Conservation (phyloP, 106 monocot species). For the Dendrobium chrysotoxum region DNA sequence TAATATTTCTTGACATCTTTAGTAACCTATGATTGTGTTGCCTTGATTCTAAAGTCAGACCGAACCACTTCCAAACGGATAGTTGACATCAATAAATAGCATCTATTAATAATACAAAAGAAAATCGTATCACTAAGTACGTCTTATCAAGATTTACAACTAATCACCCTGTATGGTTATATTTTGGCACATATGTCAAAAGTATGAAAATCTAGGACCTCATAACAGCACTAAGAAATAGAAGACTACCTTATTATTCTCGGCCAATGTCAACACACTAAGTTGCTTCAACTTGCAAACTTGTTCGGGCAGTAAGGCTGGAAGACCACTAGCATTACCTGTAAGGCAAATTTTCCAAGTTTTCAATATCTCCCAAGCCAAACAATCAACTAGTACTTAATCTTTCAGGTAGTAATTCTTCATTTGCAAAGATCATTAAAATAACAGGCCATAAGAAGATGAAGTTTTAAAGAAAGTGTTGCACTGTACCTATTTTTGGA, state of each 20-base stretch:
- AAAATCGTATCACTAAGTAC: not conserved
- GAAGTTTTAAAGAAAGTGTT: not conserved
- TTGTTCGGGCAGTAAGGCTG: slow-evolving; percentile 64
- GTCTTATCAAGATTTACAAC: not conserved
- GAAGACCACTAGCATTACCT: slow-evolving; percentile 55
- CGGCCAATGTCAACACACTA: slow-evolving; percentile 78
- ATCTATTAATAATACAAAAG: not conserved
- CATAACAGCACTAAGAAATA: not conserved
- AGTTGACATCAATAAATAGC: not conserved
- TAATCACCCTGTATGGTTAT: not conserved
- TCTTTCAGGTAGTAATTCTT: not conserved
- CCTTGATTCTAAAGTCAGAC: not conserved
- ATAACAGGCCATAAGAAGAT: not conserved
- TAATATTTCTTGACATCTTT: not conserved
- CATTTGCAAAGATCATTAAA: not conserved
- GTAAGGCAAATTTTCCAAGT: not conserved
- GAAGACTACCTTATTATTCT: slow-evolving; percentile 67
- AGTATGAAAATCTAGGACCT: not conserved
- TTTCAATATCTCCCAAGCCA: not conserved
- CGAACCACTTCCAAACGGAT: not conserved
- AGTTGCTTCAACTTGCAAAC: slow-evolving; percentile 87
- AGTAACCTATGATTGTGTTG: not conserved
- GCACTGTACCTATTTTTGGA: not conserved
- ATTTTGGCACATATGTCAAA: not conserved
- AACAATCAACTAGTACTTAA: not conserved